Conservation (phyloP, 805 yeast genomes). For the Cyberlindnera sargentensis region DNA sequence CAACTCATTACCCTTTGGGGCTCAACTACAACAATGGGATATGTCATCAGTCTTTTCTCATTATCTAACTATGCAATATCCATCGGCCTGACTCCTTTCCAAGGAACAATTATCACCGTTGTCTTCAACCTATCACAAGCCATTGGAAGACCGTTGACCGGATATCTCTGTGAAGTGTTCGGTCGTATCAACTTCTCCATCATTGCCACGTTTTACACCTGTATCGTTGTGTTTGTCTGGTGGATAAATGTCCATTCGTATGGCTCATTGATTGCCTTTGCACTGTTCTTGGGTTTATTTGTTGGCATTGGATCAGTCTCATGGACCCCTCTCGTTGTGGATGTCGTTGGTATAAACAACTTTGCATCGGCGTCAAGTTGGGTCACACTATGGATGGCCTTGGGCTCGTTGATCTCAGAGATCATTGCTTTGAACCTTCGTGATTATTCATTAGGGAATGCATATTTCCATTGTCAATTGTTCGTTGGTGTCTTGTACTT, state of each 20-base stretch:
- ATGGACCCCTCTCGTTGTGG: slow-evolving; percentile 33
- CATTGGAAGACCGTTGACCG: slow-evolving; percentile 44
- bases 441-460: slow-evolving; percentile 27
- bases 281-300: slow-evolving; percentile 36
- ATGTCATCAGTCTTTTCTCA: slow-evolving; percentile 39
- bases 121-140: slow-evolving; percentile 39
- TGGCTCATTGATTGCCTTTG: slow-evolving; percentile 33
- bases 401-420: slow-evolving; percentile 40
- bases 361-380: slow-evolving; percentile 34
- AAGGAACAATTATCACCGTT: slow-evolving; percentile 40
- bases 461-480: slow-evolving; percentile 53
- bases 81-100: slow-evolving; percentile 36
- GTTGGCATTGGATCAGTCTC: slow-evolving; percentile 41
- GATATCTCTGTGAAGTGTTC: slow-evolving; percentile 34
- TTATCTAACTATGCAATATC: slow-evolving; percentile 39
- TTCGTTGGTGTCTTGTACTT: slow-evolving; percentile 48
- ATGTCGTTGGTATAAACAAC: slow-evolving; percentile 30
- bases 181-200: slow-evolving; percentile 43
- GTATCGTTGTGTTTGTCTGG: slow-evolving; percentile 35
- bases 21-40: slow-evolving; percentile 31
- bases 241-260: slow-evolving; percentile 44
- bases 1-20: slow-evolving; percentile 32
- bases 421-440: slow-evolving; percentile 46
- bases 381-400: slow-evolving; percentile 26
- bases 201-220: slow-evolving; percentile 27